Evolutionary conservation across 2,329 filamentous ascomycete genomes (phyloP).

Genomic region (Nemania serpens): DNA sequence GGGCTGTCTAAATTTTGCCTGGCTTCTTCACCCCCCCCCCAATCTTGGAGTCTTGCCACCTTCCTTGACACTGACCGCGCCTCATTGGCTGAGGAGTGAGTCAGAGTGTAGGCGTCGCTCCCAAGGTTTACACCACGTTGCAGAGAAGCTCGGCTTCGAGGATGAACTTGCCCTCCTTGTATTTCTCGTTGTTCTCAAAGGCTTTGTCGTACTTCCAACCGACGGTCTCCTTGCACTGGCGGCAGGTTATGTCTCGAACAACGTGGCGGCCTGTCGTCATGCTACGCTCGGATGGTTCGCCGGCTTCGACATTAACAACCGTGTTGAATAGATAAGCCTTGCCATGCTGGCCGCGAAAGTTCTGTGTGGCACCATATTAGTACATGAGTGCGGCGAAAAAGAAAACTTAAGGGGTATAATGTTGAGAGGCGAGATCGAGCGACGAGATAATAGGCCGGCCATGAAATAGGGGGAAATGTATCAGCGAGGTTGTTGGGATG

Average conservation of each 20-base stretch:
- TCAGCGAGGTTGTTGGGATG: not conserved
- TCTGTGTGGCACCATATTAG: conserved; percentile 50
- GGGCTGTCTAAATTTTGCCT: no score
- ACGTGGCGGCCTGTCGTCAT: conserved; percentile 98
- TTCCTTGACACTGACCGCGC: no score
- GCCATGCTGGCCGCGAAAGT: conserved; percentile 97
- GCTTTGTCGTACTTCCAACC: conserved; percentile 99
- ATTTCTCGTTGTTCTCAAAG: conserved; percentile 89
- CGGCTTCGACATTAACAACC: conserved; percentile 87
- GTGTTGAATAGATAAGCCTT: conserved; percentile 96
- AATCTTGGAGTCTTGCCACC: no score
- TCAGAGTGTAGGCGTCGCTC: not conserved
- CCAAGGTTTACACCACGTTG: conserved; percentile 63
- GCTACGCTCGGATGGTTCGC: conserved; percentile 88
- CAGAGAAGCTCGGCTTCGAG: conserved; percentile 89
- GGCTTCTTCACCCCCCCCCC: no score
- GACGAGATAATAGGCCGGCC: not conserved
- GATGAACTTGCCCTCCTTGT: conserved; percentile 99
- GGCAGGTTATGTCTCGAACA: conserved; percentile 89
- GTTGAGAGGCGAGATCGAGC: not conserved
- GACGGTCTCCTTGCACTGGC: conserved; percentile 88
- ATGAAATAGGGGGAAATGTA: not conserved
- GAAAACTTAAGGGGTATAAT: not conserved
- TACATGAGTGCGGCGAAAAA: not conserved
- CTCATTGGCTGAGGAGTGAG: not conserved